Conservation (phyloP, 306 rosid species). For the Hylodesmum podocarpum region DNA sequence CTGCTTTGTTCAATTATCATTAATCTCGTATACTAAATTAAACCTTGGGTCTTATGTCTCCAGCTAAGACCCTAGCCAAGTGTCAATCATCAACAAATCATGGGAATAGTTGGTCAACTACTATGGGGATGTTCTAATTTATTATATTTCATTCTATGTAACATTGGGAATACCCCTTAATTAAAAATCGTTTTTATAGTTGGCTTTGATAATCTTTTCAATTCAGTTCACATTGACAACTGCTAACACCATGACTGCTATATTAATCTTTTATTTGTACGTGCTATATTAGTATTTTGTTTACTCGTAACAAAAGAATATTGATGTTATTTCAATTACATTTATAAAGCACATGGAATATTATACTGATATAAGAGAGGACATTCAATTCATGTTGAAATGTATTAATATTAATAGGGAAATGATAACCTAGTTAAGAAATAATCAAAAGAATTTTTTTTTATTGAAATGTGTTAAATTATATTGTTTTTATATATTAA, state of each 20-base stretch:
- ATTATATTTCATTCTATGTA: background rate
- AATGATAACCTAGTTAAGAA: too few species aligned
- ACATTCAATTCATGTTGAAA: background rate
- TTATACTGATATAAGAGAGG: background rate
- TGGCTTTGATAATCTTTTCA: background rate
- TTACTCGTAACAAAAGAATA: too few species aligned
- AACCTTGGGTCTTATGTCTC: background rate
- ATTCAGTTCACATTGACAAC: background rate
- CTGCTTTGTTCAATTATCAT: background rate
- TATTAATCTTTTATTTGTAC: background rate
- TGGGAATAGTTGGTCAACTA: background rate
- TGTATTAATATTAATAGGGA: background rate
- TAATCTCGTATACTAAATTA: background rate
- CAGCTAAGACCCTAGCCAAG: constrained; percentile 30
- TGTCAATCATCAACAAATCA: constrained; percentile 38
- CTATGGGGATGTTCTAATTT: background rate
- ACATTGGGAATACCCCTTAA: background rate
- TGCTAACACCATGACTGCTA: background rate
- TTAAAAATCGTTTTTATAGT: background rate
- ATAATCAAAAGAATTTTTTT: too few species aligned
- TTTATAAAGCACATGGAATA: too few species aligned
- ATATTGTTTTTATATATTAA: too few species aligned
- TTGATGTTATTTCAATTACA: too few species aligned
- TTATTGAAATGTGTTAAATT: too few species aligned
- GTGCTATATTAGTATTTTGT: too few species aligned